Evolutionary conservation across 2,329 filamentous ascomycete species (phyloP), one percentile per base, ranked within the genome.

Genomic region (Torrubiellomyces zombiae): DNA sequence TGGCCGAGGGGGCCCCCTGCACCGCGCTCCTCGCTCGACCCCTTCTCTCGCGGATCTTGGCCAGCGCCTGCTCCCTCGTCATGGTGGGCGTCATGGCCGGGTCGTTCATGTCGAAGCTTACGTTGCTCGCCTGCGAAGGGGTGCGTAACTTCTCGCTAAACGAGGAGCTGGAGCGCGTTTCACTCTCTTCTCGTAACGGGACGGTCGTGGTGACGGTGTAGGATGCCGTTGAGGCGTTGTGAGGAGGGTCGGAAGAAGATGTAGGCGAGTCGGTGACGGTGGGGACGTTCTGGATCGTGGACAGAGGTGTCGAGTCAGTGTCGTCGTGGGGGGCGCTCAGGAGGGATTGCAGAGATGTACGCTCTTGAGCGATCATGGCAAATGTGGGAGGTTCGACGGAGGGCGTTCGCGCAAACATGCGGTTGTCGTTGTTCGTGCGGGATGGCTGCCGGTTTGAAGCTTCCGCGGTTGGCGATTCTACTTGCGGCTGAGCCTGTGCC

Each of bases 31-130:
- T 63, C 28, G 78, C 75, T 22, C 79, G 58, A 6, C 75, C 76
- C 26, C 79, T 56, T 15, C 79, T 61, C 50, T 80, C 73, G 26
- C 72, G 63, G 36, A 86, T 85, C 44, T 75, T 70, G 28, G 75
- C 75, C 10, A 86, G 60, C 4, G 78, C 78, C 47, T 82, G 63
- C 45, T 82, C 79, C 27, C 79, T 63, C 14, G 68, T 68, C 65
- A 75, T 71, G 19, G 70, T 75, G 5, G 69, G 67, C 20, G 63
- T 72, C 31, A 75, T 45, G 7, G 67, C 67, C 12, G 66, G 64
- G 42, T 71, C 63, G 31, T 50, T 62, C 20, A 54, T 42, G 42
- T 70, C 65, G 36, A 69, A 70, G 27, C 45, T 51, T 26, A 36
- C 43, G 28, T 36, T 46, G 34, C 47, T 51, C 23, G 42, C 45